phyloP scores from a whole-genome alignment of 208 protist genomes.

The Trypanosomatidae sp. region DNA sequence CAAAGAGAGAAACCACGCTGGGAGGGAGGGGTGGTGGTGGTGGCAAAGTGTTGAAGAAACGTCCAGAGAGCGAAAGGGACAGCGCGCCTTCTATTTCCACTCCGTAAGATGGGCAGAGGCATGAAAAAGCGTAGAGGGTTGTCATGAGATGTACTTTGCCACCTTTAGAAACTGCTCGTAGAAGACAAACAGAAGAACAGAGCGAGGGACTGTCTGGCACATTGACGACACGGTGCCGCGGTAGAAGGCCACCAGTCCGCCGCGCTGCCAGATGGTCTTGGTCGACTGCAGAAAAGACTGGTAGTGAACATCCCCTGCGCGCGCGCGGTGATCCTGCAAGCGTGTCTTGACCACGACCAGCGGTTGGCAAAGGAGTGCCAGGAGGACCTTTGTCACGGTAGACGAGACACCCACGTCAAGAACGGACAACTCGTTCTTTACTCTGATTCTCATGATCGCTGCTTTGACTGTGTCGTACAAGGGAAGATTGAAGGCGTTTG shows the following conservation, averaged over 20 bases:
- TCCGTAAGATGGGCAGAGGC: background rate
- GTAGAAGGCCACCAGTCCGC: conserved; percentile 62
- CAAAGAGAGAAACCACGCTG: background rate
- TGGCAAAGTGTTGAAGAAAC: background rate
- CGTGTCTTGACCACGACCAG: conserved; percentile 78
- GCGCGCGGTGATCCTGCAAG: conserved; percentile 83
- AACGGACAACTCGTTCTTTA: conserved; percentile 31
- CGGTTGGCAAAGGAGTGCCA: conserved; percentile 64
- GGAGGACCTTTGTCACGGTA: conserved; percentile 52
- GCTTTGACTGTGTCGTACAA: conserved; percentile 81
- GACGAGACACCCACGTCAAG: conserved; percentile 68
- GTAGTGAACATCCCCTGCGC: conserved; percentile 67
- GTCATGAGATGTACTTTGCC: conserved; percentile 3
- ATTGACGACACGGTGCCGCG: conserved; percentile 67
- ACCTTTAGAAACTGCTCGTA: conserved; percentile 79
- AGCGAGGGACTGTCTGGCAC: conserved; percentile 73
- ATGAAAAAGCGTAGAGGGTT: background rate
- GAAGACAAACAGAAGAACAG: conserved; percentile 68
- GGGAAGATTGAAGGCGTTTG: conserved; percentile 82
- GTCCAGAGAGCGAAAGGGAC: background rate
- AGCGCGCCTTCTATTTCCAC: background rate
- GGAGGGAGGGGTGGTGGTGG: background rate
- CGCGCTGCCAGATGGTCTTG: conserved; percentile 35
- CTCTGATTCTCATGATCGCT: conserved; percentile 13
- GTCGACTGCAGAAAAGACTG: conserved; percentile 55